These are phyloP conservation scores for Agaricales sp. DNA, from an alignment of 1,284 basidiomycete genomes.

Conservation along the genomic window DNA sequence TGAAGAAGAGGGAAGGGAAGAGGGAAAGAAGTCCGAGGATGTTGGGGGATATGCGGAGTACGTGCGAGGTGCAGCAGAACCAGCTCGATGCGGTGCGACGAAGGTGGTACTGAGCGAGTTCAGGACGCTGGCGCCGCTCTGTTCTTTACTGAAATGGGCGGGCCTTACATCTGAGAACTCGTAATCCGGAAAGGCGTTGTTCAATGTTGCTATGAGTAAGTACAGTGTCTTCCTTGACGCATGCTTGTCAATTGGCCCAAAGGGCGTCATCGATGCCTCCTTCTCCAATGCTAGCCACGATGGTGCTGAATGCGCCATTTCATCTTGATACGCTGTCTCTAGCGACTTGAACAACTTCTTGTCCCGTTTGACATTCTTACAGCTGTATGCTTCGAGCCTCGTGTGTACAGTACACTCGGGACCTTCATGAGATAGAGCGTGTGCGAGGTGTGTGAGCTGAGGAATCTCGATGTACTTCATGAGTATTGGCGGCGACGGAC, in stretches of 20 bases:
- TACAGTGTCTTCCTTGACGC: constrained; percentile 82
- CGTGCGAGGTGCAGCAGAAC: constrained; percentile 57
- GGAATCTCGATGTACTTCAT: constrained; percentile 94
- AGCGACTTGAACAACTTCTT: constrained; percentile 93
- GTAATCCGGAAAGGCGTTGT: constrained; percentile 95
- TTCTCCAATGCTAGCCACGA: constrained; percentile 57
- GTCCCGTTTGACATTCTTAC: constrained; percentile 96
- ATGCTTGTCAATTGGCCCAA: constrained; percentile 68
- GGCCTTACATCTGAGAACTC: constrained; percentile 93
- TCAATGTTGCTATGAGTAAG: constrained; percentile 93
- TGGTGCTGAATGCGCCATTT: constrained; percentile 58
- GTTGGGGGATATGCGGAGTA: constrained; percentile 75
- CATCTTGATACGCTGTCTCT: constrained; percentile 78
- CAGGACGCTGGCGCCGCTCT: constrained; percentile 68
- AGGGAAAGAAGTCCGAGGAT: constrained; percentile 64
- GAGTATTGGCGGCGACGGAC: constrained; percentile 7
- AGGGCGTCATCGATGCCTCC: constrained; percentile 67
- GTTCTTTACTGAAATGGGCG: constrained; percentile 82
- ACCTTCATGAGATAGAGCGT: constrained; percentile 77
- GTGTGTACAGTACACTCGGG: constrained; percentile 89
- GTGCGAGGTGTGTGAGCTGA: constrained; percentile 68
- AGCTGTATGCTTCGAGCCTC: constrained; percentile 94
- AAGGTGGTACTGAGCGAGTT: constrained; percentile 76
- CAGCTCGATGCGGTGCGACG: constrained; percentile 52
- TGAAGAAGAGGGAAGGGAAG: constrained; percentile 56